phyloP scores from a whole-genome alignment of 164 flowering plant genomes.

The Vitis amurensis region DNA sequence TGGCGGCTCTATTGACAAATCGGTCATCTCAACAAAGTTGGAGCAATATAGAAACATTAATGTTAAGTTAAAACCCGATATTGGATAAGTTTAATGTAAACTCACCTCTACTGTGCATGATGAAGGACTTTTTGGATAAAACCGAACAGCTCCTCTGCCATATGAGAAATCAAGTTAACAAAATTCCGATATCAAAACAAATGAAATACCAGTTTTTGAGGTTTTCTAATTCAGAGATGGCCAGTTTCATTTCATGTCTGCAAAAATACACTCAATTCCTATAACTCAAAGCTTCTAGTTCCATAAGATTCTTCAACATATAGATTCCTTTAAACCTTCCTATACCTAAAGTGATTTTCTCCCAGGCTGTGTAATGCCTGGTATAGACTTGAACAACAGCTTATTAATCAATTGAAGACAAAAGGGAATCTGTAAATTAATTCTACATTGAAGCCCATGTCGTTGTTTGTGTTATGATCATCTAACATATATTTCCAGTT shows the following conservation, averaged over 20 bases:
- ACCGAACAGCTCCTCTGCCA: conserved; percentile 93
- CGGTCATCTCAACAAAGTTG: not conserved
- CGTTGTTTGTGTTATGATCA: not conserved
- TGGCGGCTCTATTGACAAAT: not conserved
- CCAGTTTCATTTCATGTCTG: too few species aligned
- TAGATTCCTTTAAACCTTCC: too few species aligned
- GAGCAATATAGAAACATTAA: not conserved
- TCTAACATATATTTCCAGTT: conserved; percentile 4
- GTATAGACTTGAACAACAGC: too few species aligned
- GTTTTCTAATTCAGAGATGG: too few species aligned
- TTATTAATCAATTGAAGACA: too few species aligned
- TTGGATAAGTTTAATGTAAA: not conserved
- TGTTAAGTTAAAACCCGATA: not conserved
- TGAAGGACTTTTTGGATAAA: conserved; percentile 85
- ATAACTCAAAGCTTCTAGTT: too few species aligned
- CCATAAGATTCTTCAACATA: too few species aligned
- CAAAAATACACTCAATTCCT: too few species aligned
- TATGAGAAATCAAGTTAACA: conserved; percentile 18
- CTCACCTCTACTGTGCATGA: conserved; percentile 81
- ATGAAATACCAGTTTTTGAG: not conserved
- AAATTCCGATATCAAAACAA: not conserved
- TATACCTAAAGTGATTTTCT: too few species aligned
- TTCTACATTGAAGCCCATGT: not conserved
- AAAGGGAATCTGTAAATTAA: too few species aligned
- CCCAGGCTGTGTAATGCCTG: too few species aligned